These are phyloP conservation scores for Pisolithus albus DNA, from an alignment of 768 basidiomycete species.

Conservation along the genomic window DNA sequence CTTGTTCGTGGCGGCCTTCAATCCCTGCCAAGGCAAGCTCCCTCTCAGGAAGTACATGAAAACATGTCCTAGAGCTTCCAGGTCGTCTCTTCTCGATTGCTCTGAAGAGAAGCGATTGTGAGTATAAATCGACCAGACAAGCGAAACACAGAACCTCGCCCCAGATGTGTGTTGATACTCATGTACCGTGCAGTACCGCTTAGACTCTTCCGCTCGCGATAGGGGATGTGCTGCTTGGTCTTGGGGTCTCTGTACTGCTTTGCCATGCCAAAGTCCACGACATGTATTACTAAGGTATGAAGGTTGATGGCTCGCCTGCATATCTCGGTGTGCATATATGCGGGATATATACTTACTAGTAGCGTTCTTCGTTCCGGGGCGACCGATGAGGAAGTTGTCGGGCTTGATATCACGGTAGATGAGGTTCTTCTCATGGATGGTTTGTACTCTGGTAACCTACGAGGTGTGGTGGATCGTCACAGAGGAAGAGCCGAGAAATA, in stretches of 20 bases:
- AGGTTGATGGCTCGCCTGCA: neutral
- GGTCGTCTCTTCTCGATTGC: conserved; percentile 91
- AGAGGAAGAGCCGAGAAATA: conserved; percentile 1
- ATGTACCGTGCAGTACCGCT: conserved; percentile 98
- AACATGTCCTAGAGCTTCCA: conserved; percentile 98
- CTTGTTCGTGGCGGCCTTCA: conserved; percentile 99
- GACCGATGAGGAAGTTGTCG: conserved; percentile 97
- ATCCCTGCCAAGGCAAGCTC: conserved; percentile 96
- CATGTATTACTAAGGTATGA: conserved; percentile 61
- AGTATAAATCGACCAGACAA: conserved; percentile 5
- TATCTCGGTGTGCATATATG: neutral
- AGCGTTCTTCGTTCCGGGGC: conserved; percentile 83
- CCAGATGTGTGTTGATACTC: conserved; percentile 99
- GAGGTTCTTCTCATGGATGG: conserved; percentile 98
- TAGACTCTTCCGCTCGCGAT: conserved; percentile 94
- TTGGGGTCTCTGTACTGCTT: conserved; percentile 99
- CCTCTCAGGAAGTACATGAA: conserved; percentile 99
- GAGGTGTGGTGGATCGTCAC: conserved; percentile 4
- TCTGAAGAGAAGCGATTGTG: conserved; percentile 35
- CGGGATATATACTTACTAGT: conserved; percentile 47
- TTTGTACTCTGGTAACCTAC: conserved; percentile 91
- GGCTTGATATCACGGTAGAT: conserved; percentile 99
- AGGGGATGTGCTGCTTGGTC: conserved; percentile 99
- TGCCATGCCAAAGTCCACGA: conserved; percentile 99
- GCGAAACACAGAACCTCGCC: conserved; percentile 56